Conservation (phyloP, 1,284 basidiomycete genomes). For the Kwoniella shivajii region DNA sequence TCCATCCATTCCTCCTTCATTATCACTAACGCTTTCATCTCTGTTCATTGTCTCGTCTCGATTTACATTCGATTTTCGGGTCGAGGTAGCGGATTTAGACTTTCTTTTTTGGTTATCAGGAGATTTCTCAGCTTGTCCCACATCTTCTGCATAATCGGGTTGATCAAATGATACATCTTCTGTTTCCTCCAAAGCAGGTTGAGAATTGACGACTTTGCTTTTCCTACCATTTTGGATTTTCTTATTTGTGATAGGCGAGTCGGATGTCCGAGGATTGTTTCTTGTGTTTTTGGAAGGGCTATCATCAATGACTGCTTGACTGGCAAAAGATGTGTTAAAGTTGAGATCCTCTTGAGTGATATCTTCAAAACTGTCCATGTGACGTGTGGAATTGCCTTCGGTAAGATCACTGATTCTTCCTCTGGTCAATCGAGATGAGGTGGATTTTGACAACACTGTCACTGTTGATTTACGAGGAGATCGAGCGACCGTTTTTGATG, state of each 20-base stretch:
- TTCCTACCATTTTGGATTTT: neutral
- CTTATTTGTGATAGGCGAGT: neutral
- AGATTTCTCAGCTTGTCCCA: conserved; percentile 17
- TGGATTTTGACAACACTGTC: neutral
- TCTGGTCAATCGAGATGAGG: neutral
- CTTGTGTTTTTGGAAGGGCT: neutral
- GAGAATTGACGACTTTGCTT: neutral
- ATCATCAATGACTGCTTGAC: neutral
- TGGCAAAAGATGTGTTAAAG: neutral
- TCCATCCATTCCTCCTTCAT: conserved; percentile 12
- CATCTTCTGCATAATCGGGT: conserved; percentile 35
- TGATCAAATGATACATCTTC: conserved; percentile 1
- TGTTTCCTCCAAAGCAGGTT: conserved; percentile 13
- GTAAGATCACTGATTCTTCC: conserved; percentile 1
- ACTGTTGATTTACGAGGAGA: conserved; percentile 12
- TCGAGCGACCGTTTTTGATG: neutral
- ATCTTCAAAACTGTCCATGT: neutral
- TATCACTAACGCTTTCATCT: conserved; percentile 11
- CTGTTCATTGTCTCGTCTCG: conserved; percentile 2
- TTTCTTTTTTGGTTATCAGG: neutral
- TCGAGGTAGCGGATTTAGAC: conserved; percentile 3
- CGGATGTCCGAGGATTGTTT: neutral
- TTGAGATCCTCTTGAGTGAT: neutral
- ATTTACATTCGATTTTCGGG: conserved; percentile 2
- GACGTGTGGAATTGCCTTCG: neutral